Conservation (phyloP, 495 filamentous ascomycete species). For the Staphylotrichum tortipilum region DNA sequence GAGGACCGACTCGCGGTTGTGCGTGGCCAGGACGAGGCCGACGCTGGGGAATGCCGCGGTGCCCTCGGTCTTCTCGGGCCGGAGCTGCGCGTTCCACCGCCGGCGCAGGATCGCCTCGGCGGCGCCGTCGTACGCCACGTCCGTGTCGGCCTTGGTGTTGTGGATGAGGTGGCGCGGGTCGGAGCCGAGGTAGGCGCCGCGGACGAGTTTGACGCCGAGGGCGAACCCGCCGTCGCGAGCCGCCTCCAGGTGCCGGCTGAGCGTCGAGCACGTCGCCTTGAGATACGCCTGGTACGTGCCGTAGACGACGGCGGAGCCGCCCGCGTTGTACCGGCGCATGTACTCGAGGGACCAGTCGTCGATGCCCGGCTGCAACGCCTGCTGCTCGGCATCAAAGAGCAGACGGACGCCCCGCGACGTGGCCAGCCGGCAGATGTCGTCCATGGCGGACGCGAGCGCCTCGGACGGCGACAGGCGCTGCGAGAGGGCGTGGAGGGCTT, state of each 20-base stretch:
- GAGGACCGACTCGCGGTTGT: constrained; percentile 75
- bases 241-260: constrained; percentile 57
- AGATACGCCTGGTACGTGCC: constrained; percentile 80
- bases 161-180: constrained; percentile 75
- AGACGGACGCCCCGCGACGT: constrained; percentile 59
- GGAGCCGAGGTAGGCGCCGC: constrained; percentile 78
- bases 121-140: constrained; percentile 34
- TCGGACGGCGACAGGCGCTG: constrained; percentile 48
- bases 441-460: constrained; percentile 59
- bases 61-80: constrained; percentile 26
- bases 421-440: constrained; percentile 68
- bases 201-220: constrained; percentile 82
- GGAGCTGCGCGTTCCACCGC: constrained; percentile 42
- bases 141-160: constrained; percentile 73
- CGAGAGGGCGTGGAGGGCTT: constrained; percentile 58
- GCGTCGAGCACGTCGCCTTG: constrained; percentile 54
- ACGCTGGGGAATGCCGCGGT: constrained; percentile 49
- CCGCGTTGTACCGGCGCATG: constrained; percentile 65
- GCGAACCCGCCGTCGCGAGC: constrained; percentile 64
- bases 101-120: constrained; percentile 29
- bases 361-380: constrained; percentile 70
- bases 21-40: constrained; percentile 75
- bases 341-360: constrained; percentile 75
- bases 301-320: constrained; percentile 45
- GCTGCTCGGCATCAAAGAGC: constrained; percentile 88